Evolutionary conservation across 2,329 filamentous ascomycete species (phyloP).

Genomic region (Cryphonectria carpinicola): DNA sequence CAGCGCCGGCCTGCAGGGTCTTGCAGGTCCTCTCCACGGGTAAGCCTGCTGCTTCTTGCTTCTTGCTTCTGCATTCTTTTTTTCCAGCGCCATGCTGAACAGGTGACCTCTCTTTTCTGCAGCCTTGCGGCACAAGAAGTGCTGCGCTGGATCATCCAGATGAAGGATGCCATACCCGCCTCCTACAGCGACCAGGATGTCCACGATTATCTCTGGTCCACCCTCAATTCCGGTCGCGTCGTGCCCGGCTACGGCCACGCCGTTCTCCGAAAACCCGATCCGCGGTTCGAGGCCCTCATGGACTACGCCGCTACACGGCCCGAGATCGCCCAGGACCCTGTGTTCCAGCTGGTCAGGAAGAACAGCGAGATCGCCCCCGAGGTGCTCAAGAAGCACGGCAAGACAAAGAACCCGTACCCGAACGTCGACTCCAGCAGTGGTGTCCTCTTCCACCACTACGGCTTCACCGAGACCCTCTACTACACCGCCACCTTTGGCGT

Average conservation of each 20-base stretch:
- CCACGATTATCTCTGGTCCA: constrained; percentile 87
- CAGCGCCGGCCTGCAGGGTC: constrained; percentile 90
- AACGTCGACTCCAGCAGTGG: constrained; percentile 95
- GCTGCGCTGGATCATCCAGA: constrained; percentile 93
- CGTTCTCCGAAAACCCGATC: constrained; percentile 94
- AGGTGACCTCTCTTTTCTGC: constrained; percentile 24
- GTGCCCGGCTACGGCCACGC: constrained; percentile 96
- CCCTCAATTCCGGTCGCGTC: constrained; percentile 90
- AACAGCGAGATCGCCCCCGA: constrained; percentile 90
- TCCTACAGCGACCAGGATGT: constrained; percentile 82
- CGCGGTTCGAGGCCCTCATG: constrained; percentile 95
- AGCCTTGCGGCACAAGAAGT: constrained; percentile 95
- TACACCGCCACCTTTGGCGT: constrained; percentile 79
- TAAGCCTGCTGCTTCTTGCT: constrained; percentile 40
- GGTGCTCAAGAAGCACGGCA: constrained; percentile 92
- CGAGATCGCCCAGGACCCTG: constrained; percentile 82
- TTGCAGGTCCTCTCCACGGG: constrained; percentile 91
- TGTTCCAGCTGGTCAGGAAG: constrained; percentile 92
- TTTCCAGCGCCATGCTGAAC: neutral
- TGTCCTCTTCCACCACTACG: constrained; percentile 97
- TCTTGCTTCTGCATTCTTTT: neutral
- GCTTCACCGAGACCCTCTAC: constrained; percentile 95
- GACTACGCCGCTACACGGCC: constrained; percentile 86
- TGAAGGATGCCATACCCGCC: constrained; percentile 85
- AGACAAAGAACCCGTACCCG: constrained; percentile 97